Conservation (phyloP, 1,139 yeast genomes). For the Eremothecium sinecaudum region DNA sequence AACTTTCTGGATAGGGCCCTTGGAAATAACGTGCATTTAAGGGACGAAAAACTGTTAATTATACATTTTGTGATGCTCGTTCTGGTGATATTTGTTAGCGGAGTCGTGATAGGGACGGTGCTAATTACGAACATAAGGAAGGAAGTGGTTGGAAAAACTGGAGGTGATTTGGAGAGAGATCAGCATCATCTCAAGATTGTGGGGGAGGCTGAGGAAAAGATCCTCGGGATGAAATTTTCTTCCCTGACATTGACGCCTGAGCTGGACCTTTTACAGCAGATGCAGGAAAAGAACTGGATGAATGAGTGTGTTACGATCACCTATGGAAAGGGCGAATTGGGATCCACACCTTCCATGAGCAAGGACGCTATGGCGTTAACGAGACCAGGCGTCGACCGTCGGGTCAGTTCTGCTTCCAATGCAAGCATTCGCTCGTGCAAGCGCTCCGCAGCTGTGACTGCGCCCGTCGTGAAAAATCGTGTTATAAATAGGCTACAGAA, state of each 20-base stretch:
- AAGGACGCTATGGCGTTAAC: conserved; percentile 1
- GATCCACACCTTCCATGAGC: conserved; percentile 9
- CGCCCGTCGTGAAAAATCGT: conserved; percentile 1
- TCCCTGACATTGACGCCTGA: conserved; percentile 30
- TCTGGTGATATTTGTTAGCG: too few species aligned
- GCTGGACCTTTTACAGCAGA: conserved; percentile 13
- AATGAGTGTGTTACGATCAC: conserved; percentile 11
- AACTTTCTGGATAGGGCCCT: too few species aligned
- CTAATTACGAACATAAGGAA: too few species aligned
- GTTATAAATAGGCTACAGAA: conserved; percentile 6
- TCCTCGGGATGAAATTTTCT: conserved; percentile 27
- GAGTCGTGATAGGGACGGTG: too few species aligned
- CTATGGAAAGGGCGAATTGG: conserved; percentile 9
- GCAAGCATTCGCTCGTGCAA: neutral
- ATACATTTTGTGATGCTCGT: too few species aligned
- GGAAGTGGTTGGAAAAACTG: too few species aligned
- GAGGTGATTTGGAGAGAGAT: too few species aligned
- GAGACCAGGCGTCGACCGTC: neutral
- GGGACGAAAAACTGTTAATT: too few species aligned
- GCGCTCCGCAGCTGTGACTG: neutral
- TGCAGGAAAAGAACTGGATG: conserved; percentile 9
- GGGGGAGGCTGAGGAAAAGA: too few species aligned
- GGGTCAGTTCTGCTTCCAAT: neutral
- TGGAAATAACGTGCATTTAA: too few species aligned
- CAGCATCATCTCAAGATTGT: too few species aligned